Evolutionary conservation across 192 early-diverging fungal genomes (phyloP), one percentile per base, ranked within the genome.

Genomic region (Bifiguratus adelaidae): DNA sequence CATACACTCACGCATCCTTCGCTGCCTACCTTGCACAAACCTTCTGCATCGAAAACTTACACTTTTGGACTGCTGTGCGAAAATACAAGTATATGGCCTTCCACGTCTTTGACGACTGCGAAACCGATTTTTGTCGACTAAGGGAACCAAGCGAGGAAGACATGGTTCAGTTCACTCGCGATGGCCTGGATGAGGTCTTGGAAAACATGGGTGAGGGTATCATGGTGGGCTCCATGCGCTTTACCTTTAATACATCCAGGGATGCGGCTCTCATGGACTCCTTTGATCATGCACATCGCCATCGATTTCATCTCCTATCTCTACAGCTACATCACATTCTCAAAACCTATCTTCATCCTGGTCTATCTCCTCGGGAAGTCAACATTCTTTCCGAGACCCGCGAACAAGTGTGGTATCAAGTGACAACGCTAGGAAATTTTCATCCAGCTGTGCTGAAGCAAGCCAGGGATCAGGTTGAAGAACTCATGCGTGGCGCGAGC

Each of bases 41-140:
- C 3, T 58, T 58, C 29, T 65, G 61, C 20, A 26, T 42, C 18
- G 61, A 70, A 30, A 70, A 70, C 46, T 52, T 64, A 0, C 50
- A 52, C 2, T 70, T 70, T 16, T 70, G 57, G 48, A 20, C 44
- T 1, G 52, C 55, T 3, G 47, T 56, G 9, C 20, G 32, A 2
- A 40, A 57, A 21, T 67, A 67, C 52, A 50, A 61, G 40, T 47
- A 29, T 7, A 21, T 35, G 4, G 36, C 46, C n/a, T 19, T 21
- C 33, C 30, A 24, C 18, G 46, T 35, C 25, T 53, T 54, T 11
- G 52, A 47, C 32, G 26, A 30, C 13, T n/a, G n/a, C n/a, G n/a
- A n/a, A n/a, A n/a, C n/a, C n/a, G n/a, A n/a, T n/a, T n/a, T n/a
- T n/a, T n/a, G n/a, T n/a, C n/a, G n/a, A n/a, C n/a, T n/a, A n/a